A percentile compares a stretch with the other conserved stretches of the same genome.
Evolutionary conservation across 805 yeast genomes (phyloP).

Genomic region (Barnettozyma californica): DNA sequence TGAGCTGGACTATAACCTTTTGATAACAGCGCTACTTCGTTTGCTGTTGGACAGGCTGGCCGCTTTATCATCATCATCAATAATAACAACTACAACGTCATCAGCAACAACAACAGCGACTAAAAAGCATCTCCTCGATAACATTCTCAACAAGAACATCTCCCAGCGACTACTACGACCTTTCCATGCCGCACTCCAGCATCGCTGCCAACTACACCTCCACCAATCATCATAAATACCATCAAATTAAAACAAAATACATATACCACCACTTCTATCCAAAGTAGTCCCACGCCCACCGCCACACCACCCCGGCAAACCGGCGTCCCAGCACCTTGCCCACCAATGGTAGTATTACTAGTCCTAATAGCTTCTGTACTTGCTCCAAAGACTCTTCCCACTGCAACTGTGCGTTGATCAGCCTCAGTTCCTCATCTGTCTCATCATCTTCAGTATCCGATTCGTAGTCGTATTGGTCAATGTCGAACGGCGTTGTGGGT

Average conservation of each 20-base stretch:
- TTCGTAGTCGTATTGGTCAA: constrained; percentile 12
- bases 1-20: constrained; percentile 13
- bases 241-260: neutral
- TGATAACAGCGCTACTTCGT: constrained; percentile 15
- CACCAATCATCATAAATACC: neutral
- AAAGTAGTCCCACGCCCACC: constrained; percentile 18
- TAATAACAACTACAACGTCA: no score
- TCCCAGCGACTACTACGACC: constrained; percentile 2
- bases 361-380: constrained; percentile 48
- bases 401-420: constrained; percentile 53
- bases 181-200: neutral
- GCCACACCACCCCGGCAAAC: constrained; percentile 36
- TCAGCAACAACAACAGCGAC: neutral
- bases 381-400: constrained; percentile 70
- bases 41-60: constrained; percentile 15
- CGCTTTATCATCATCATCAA: neutral
- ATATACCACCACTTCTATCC: constrained; percentile 2
- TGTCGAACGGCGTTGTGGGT: constrained; percentile 9
- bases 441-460: constrained; percentile 13
- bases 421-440: constrained; percentile 22
- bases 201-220: neutral
- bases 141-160: constrained; percentile 4
- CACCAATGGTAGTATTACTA: constrained; percentile 57
- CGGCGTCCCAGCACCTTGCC: constrained; percentile 67
- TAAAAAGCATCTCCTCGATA: constrained; percentile 1